Evolutionary conservation across 2,329 filamentous ascomycete species (phyloP).

Genomic region (Diaporthe aspalathi): DNA sequence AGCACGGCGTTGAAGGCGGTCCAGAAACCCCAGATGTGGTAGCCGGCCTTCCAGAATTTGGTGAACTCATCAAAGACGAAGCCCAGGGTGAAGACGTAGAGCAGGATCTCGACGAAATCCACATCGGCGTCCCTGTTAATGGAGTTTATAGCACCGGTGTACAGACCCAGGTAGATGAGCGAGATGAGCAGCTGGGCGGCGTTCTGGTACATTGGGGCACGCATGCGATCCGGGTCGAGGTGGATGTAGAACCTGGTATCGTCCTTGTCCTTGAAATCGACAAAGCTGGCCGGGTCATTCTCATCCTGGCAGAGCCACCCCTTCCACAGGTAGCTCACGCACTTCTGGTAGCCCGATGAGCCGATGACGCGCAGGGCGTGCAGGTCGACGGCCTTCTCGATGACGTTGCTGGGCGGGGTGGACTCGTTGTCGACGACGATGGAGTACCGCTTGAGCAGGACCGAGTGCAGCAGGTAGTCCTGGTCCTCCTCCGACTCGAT

Average conservation of each 20-base stretch:
- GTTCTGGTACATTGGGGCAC: slow-evolving; percentile 93
- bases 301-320: slow-evolving; percentile 98
- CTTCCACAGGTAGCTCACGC: slow-evolving; percentile 90
- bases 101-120: slow-evolving; percentile 82
- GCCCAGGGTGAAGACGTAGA: slow-evolving; percentile 92
- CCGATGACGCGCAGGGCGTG: slow-evolving; percentile 91
- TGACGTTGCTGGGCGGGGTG: slow-evolving; percentile 83
- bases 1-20: slow-evolving; percentile 91
- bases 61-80: slow-evolving; percentile 88
- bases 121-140: slow-evolving; percentile 88
- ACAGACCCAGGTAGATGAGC: slow-evolving; percentile 83
- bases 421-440: slow-evolving; percentile 78
- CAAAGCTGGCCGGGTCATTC: slow-evolving; percentile 86
- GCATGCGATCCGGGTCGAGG: slow-evolving; percentile 94
- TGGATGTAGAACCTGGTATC: slow-evolving; percentile 83
- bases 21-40: slow-evolving; percentile 95
- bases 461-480: slow-evolving; percentile 80
- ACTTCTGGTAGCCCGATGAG: slow-evolving; percentile 95
- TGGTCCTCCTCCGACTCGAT: slow-evolving; percentile 89
- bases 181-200: slow-evolving; percentile 87
- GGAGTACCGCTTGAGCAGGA: slow-evolving; percentile 90
- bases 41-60: slow-evolving; percentile 95
- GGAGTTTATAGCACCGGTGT: slow-evolving; percentile 92
- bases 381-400: slow-evolving; percentile 93
- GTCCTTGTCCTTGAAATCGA: slow-evolving; percentile 86